Conservation (phyloP, 2,329 filamentous ascomycete genomes). For the Xylaria sp. region DNA sequence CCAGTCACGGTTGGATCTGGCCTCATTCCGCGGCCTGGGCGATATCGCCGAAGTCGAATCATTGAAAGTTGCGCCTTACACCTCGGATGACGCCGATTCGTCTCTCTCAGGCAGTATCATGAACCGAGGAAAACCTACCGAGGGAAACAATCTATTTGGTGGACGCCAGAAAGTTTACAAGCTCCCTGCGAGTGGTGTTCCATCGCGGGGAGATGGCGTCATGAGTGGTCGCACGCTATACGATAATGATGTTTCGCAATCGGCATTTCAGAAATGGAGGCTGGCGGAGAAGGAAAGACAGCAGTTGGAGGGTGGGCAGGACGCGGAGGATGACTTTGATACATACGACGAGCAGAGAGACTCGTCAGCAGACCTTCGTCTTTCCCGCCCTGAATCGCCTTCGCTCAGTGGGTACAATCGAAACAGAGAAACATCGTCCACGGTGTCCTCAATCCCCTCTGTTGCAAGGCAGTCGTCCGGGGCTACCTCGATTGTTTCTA, state of each 20-base stretch:
- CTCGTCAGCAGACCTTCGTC: slow-evolving; percentile 21
- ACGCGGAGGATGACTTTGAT: slow-evolving; percentile 36
- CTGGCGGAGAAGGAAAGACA: slow-evolving; percentile 52
- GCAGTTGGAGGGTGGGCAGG: slow-evolving; percentile 38
- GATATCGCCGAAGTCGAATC: slow-evolving; percentile 93
- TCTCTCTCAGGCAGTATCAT: slow-evolving; percentile 66
- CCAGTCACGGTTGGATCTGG: slow-evolving; percentile 73
- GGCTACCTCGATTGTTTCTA: slow-evolving; percentile 78
- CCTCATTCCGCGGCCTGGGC: slow-evolving; percentile 52
- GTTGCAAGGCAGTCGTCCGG: slow-evolving; percentile 75
- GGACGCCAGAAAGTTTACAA: slow-evolving; percentile 95
- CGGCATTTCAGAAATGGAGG: slow-evolving; percentile 75
- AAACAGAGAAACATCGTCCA: slow-evolving; percentile 82
- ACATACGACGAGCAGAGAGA: slow-evolving; percentile 34
- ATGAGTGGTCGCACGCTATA: slow-evolving; percentile 69
- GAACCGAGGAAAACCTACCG: slow-evolving; percentile 72
- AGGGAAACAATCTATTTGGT: slow-evolving; percentile 91
- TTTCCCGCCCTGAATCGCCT: slow-evolving; percentile 49
- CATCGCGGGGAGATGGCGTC: slow-evolving; percentile 41
- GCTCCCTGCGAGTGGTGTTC: slow-evolving; percentile 53
- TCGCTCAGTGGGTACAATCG: slow-evolving; percentile 60
- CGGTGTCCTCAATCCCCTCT: slow-evolving; percentile 64
- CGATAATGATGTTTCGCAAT: slow-evolving; percentile 78
- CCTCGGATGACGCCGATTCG: slow-evolving; percentile 63
- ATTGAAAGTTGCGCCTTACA: slow-evolving; percentile 60